These are phyloP conservation scores for Clavispora carvajalis DNA, from an alignment of 805 yeast species.

Conservation along the genomic window DNA sequence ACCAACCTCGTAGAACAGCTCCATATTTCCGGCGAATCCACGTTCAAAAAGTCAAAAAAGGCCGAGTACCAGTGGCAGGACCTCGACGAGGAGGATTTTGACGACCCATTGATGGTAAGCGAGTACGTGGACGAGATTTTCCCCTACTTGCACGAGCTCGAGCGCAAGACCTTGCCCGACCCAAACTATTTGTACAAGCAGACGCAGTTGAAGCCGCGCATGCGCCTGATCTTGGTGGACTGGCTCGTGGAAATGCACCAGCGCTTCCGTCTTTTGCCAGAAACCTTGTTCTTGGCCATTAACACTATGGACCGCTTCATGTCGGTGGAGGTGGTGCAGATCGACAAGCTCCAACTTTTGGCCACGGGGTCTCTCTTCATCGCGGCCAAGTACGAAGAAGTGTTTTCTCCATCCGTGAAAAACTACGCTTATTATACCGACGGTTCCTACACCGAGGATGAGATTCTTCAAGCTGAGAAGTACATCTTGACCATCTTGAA, in stretches of 20 bases:
- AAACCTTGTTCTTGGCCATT: conserved; percentile 76
- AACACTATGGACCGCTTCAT: conserved; percentile 85
- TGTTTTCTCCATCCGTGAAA: conserved; percentile 76
- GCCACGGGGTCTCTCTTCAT: conserved; percentile 84
- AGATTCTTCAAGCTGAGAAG: conserved; percentile 78
- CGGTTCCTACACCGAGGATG: conserved; percentile 76
- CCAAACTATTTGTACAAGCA: conserved; percentile 62
- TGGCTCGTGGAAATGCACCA: conserved; percentile 91
- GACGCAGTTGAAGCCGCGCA: conserved; percentile 66
- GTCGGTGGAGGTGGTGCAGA: conserved; percentile 65
- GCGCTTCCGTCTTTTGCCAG: conserved; percentile 77
- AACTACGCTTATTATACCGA: conserved; percentile 87
- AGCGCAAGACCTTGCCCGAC: conserved; percentile 67
- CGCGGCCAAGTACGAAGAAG: conserved; percentile 93
- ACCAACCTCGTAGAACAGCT: conserved; percentile 27
- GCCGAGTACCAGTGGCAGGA: conserved; percentile 62
- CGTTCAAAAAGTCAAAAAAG: conserved; percentile 33
- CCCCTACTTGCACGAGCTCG: conserved; percentile 68
- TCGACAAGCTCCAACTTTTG: conserved; percentile 74
- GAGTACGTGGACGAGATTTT: conserved; percentile 90
- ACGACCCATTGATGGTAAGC: conserved; percentile 80
- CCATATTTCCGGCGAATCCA: conserved; percentile 7
- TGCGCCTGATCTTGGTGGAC: conserved; percentile 85
- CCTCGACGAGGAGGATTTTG: conserved; percentile 62
- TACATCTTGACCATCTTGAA: conserved; percentile 65